Evolutionary conservation across 768 basidiomycete genomes (phyloP), one percentile per base, ranked within the genome.

Genomic region (Leccinum subgranulosum): DNA sequence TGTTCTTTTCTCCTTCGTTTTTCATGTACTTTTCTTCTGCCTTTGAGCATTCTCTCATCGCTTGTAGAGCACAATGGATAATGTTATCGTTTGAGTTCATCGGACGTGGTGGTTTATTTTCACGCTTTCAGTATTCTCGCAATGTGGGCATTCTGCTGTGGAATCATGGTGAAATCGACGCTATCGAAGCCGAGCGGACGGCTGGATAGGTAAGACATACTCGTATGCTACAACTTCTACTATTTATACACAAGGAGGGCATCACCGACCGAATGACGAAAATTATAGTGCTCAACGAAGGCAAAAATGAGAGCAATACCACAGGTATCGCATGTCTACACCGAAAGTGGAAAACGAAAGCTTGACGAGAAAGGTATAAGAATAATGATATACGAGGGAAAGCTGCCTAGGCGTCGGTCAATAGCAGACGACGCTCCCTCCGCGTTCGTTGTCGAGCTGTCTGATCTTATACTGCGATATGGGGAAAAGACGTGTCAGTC

Each of bases 361-460:
- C 3, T 17, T 2, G 36, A 17, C 14, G 17, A 34, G 14, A 39
- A 17, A 39, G 8, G 1, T 39, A 39, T 39, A 39, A 9, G 36
- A 17, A 39, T 39, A 39, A 39, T 39, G 17, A 15, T 17, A 39
- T 9, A n/a, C n/a, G 14, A 39, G 36, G 36, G 36, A 39, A 39
- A 39, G 34, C 17, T 17, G 36, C 17, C 17, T 39, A 17, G 51
- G 19, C n/a, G 3, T 11, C 17, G 9, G 9, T 58, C 48, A 58
- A 51, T 58, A 58, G 12, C 47, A 58, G n/a, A 58, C 1, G 8
- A 59, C 2, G 2, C 6, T 39, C 39, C 58, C 56, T 12, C 56
- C 39, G 2, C 56, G 25, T 34, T 60, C 55, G 34, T 39, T 45
- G 33, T 64, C 63, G 14, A 64, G 55, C 10, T 56, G 49, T 52